Conservation (phyloP, 805 yeast genomes). For the Priceomyces castillae region DNA sequence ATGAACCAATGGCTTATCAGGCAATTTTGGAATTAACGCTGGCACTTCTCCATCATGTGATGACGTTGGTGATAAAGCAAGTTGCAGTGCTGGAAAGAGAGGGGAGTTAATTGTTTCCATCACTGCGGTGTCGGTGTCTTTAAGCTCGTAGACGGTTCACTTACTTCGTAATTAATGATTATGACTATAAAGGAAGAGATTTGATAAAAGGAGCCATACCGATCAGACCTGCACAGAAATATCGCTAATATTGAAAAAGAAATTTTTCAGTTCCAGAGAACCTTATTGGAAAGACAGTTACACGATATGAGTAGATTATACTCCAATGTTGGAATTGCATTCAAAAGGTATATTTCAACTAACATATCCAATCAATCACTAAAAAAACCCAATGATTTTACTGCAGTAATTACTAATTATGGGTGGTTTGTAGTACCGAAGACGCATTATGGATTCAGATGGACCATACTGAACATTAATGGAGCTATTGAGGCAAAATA, state of each 20-base stretch:
- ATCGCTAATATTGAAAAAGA: background rate
- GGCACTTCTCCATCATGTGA: conserved; percentile 10
- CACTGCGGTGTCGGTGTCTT: background rate
- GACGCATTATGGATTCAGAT: conserved; percentile 14
- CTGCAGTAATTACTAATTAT: conserved; percentile 15
- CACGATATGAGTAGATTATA: background rate
- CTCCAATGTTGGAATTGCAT: background rate
- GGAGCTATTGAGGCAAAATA: conserved; percentile 10
- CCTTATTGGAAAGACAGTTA: too few relatives aligned
- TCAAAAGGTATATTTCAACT: background rate
- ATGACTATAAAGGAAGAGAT: too few relatives aligned
- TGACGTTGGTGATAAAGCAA: conserved; percentile 16
- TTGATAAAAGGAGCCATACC: background rate
- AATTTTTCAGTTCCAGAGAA: background rate
- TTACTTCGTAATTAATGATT: too few relatives aligned
- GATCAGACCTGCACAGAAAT: background rate
- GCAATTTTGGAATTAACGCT: conserved; percentile 45
- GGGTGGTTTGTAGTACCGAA: conserved; percentile 22
- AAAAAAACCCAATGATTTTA: conserved; percentile 9
- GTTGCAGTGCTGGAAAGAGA: conserved; percentile 24
- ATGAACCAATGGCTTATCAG: conserved; percentile 55
- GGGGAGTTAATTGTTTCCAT: conserved; percentile 23
- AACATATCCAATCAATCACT: background rate
- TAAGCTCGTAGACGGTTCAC: background rate
- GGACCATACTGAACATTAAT: conserved; percentile 16